Percentiles rank a stretch among this genome's conserved stretches.
These are phyloP conservation scores for Macadamia tetraphylla DNA, from an alignment of 164 flowering plant species.

Conservation along the genomic window DNA sequence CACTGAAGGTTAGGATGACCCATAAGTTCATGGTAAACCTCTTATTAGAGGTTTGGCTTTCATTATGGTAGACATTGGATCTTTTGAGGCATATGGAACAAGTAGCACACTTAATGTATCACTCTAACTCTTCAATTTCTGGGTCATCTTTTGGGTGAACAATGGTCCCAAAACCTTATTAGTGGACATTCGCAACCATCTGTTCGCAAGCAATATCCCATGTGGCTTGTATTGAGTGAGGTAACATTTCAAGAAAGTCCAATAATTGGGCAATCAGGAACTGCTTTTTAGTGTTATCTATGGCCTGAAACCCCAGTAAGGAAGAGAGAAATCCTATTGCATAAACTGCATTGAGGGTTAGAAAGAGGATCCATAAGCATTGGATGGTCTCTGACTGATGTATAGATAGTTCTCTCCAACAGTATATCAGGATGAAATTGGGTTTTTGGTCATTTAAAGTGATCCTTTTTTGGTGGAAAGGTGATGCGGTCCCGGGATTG, in stretches of 20 bases:
- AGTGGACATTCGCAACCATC: too few relatives aligned
- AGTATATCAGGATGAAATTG: neutral
- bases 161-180: neutral
- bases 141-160: neutral
- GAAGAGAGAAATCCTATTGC: neutral
- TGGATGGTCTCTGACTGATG: neutral
- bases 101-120: neutral
- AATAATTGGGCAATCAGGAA: neutral
- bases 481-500: too few relatives aligned
- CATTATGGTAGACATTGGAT: neutral
- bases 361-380: neutral
- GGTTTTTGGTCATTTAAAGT: neutral
- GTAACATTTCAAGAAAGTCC: too few relatives aligned
- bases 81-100: neutral
- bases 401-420: neutral
- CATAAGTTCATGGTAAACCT: conserved; percentile 58
- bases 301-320: neutral
- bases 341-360: neutral
- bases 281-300: neutral
- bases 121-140: neutral
- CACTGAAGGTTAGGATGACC: conserved; percentile 27
- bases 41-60: neutral
- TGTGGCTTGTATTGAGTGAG: too few relatives aligned
- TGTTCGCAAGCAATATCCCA: too few relatives aligned
- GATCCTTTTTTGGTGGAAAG: too few relatives aligned